Percentiles rank a stretch among this genome's conserved stretches.
Evolutionary conservation across 331 rosid species (phyloP).

Genomic region (Acacia pycnantha): DNA sequence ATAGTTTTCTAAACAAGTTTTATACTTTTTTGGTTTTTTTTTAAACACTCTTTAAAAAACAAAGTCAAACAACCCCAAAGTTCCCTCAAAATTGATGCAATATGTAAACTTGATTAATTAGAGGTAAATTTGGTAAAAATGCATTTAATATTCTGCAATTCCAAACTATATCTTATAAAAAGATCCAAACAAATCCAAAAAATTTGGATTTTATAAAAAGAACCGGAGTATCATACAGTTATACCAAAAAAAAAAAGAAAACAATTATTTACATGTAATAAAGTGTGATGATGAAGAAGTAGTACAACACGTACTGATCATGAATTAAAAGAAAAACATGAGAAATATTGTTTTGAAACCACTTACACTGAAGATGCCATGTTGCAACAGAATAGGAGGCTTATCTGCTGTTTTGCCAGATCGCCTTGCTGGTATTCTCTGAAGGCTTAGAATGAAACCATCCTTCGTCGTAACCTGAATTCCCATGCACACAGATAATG

Average conservation of each 20-base stretch:
- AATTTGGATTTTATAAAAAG: too few relatives aligned
- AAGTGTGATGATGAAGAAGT: background rate
- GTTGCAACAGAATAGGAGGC: slow-evolving; percentile 66
- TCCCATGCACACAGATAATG: background rate
- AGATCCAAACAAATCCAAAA: too few relatives aligned
- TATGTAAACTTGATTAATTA: too few relatives aligned
- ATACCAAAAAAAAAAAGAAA: background rate
- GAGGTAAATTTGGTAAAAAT: too few relatives aligned
- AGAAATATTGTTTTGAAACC: background rate
- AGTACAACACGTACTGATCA: background rate
- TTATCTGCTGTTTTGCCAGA: slow-evolving; percentile 41
- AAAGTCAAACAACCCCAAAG: too few relatives aligned
- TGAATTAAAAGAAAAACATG: background rate
- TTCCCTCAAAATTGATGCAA: too few relatives aligned
- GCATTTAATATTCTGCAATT: too few relatives aligned
- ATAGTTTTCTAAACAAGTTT: too few relatives aligned
- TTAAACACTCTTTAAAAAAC: too few relatives aligned
- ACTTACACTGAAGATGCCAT: slow-evolving; percentile 64
- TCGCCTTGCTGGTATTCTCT: slow-evolving; percentile 54
- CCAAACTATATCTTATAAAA: too few relatives aligned
- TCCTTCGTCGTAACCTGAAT: slow-evolving; percentile 64
- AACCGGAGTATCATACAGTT: too few relatives aligned
- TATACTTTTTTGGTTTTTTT: too few relatives aligned
- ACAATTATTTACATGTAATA: background rate
- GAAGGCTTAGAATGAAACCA: slow-evolving; percentile 70